A percentile compares a stretch with the other conserved stretches of the same genome.
Evolutionary conservation across 768 basidiomycete genomes (phyloP).

Genomic region (Boletus rufocinnamomeus): DNA sequence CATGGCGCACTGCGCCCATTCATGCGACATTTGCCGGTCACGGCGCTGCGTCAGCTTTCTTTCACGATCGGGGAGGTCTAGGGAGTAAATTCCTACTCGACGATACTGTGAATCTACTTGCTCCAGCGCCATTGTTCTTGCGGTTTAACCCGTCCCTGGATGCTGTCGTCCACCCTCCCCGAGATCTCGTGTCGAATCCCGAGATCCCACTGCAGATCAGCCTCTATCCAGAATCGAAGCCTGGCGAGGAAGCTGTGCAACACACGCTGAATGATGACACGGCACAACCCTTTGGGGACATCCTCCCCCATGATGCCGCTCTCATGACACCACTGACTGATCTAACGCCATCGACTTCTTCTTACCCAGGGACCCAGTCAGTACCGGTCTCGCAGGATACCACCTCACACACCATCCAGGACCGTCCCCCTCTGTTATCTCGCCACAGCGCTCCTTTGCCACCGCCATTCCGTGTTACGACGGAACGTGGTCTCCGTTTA

Average conservation of each 20-base stretch:
- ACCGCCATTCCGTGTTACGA: constrained; percentile 25
- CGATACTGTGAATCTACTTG: constrained; percentile 10
- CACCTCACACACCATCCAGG: constrained; percentile 3
- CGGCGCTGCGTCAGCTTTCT: constrained; percentile 12
- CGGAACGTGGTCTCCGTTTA: constrained; percentile 43
- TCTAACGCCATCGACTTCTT: constrained; percentile 1
- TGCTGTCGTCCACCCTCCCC: constrained; percentile 11
- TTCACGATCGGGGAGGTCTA: constrained; percentile 12
- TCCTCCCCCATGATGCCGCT: constrained; percentile 13
- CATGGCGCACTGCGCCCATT: constrained; percentile 7
- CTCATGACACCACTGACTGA: constrained; percentile 7
- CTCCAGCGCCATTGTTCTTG: constrained; percentile 19
- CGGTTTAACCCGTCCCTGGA: constrained; percentile 14
- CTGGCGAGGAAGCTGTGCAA: constrained; percentile 9
- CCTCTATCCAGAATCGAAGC: constrained; percentile 1
- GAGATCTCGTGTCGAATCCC: constrained; percentile 1
- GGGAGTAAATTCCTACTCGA: background rate
- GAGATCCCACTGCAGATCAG: constrained; percentile 10
- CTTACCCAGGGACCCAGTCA: background rate
- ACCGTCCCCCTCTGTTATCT: constrained; percentile 8
- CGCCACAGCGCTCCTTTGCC: constrained; percentile 20
- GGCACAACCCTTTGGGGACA: constrained; percentile 15
- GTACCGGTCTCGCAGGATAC: background rate
- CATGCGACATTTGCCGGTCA: constrained; percentile 16
- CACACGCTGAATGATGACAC: constrained; percentile 15